Percentiles rank a stretch among this genome's conserved stretches.
Evolutionary conservation across 495 filamentous ascomycete genomes (phyloP).

Genomic region (Paragyromitra xinjiangensis): DNA sequence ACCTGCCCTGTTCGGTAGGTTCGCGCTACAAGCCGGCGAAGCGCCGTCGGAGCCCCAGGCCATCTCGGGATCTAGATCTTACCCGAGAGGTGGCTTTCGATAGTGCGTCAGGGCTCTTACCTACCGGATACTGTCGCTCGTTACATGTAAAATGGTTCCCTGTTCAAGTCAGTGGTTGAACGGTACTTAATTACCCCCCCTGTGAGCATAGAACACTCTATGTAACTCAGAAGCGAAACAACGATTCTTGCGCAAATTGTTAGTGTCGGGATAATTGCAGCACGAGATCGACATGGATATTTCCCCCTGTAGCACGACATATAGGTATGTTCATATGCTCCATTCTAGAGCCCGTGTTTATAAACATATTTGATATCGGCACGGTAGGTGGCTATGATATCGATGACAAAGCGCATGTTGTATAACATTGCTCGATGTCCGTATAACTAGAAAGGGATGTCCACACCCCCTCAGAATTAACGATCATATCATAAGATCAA

Average conservation of each 20-base stretch:
- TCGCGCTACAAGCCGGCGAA: constrained; percentile 5
- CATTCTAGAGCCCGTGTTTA: not conserved
- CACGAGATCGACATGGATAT: not conserved
- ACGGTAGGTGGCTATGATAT: not conserved
- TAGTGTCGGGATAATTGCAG: not conserved
- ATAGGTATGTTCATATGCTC: not conserved
- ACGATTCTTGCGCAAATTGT: not conserved
- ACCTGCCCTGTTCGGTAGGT: constrained; percentile 26
- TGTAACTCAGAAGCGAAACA: not conserved
- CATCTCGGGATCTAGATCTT: not conserved
- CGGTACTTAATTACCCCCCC: not conserved
- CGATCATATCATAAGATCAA: not conserved
- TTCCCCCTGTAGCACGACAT: not conserved
- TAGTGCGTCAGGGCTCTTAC: not conserved
- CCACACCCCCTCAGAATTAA: not conserved
- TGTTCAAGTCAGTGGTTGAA: not conserved
- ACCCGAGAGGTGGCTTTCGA: not conserved
- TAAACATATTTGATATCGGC: not conserved
- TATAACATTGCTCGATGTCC: not conserved
- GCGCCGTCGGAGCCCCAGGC: constrained; percentile 11
- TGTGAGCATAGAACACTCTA: not conserved
- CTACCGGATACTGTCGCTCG: constrained; percentile 13
- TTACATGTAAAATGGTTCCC: constrained; percentile 18
- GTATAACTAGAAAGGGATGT: not conserved
- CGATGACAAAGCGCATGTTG: not conserved